Evolutionary conservation across 768 basidiomycete species (phyloP), one percentile per base, ranked within the genome.

Genomic region (Gloeostereum incarnatum): DNA sequence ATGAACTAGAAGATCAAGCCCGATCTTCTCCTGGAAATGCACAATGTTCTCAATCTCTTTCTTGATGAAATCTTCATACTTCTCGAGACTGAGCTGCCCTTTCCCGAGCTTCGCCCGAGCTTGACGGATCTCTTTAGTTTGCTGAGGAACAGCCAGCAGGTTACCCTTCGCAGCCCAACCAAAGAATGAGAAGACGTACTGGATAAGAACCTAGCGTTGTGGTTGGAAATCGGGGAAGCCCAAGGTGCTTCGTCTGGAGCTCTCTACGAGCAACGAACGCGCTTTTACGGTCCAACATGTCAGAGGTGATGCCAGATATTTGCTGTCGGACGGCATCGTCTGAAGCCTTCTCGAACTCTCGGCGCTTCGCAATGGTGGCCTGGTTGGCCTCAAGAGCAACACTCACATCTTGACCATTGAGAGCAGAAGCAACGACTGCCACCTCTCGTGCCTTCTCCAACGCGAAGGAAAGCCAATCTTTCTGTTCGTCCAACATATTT

Each of bases 121-220:
- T 49, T 73, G 73, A 66, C 96, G 93, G 53, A 99, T 99, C 65
- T 98, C 93, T 66, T 94, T 97, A 55, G 96, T 99, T 83, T 99
- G 96, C 79, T 86, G 54, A 25, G 49, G 19, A 26, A 41, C 39
- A 46, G 25, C 47, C 45, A 35, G 25, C 38, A 46, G 49, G 44
- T 31, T 8, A 35, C 22, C 16, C 6, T 33, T 23, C 7, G 17
- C 22, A 11, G 33, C 30, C 8, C 25, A n/a, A 33, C 5, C 40
- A 23, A 18, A 31, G 10, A 14, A 39, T 13, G 22, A 37, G 47
- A 32, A 33, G n/a, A 59, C 71, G 36, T 54, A 83, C 81, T 50
- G 93, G 94, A 89, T 96, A 97, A 21, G 94, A 97, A 45, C 92
- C 93, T 51, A 98, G 97, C 47, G 94, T 96, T 40, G 94, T 97